Evolutionary conservation across 2,329 filamentous ascomycete species (phyloP).

Genomic region (Lizonia empirigonia): DNA sequence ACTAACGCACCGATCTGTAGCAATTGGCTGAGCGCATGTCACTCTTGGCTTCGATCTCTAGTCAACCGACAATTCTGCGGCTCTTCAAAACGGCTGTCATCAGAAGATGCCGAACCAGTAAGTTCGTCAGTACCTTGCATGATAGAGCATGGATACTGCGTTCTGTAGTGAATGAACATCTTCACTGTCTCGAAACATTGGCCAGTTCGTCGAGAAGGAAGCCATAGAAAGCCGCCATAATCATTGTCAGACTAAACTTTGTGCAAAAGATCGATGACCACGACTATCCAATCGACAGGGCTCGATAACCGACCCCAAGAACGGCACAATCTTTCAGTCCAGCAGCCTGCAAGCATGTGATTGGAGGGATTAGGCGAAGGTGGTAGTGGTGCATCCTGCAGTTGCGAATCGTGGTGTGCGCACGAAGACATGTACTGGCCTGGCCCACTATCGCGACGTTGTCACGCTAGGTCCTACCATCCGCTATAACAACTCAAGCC

Average conservation of each 20-base stretch:
- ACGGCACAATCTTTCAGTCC: neutral
- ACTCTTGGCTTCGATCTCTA: neutral
- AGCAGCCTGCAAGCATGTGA: neutral
- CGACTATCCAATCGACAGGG: neutral
- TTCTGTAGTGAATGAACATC: neutral
- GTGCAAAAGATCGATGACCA: neutral
- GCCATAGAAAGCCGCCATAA: neutral
- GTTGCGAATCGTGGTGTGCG: neutral
- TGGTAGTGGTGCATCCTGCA: neutral
- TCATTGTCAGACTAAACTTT: neutral
- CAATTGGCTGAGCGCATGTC: neutral
- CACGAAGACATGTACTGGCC: neutral
- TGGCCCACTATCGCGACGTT: neutral
- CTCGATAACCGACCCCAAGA: neutral
- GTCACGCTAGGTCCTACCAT: neutral
- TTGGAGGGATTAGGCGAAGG: neutral
- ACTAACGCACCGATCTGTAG: constrained; percentile 9
- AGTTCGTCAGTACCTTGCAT: neutral
- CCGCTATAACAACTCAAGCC: constrained; percentile 15
- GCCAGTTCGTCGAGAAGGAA: neutral
- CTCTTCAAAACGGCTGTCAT: constrained; percentile 6
- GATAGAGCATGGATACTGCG: neutral
- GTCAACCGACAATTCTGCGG: constrained; percentile 8
- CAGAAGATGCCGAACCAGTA: neutral
- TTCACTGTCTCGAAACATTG: neutral